Evolutionary conservation across 257 asterid species (phyloP).

Genomic region (Solanum sparsipilum): DNA sequence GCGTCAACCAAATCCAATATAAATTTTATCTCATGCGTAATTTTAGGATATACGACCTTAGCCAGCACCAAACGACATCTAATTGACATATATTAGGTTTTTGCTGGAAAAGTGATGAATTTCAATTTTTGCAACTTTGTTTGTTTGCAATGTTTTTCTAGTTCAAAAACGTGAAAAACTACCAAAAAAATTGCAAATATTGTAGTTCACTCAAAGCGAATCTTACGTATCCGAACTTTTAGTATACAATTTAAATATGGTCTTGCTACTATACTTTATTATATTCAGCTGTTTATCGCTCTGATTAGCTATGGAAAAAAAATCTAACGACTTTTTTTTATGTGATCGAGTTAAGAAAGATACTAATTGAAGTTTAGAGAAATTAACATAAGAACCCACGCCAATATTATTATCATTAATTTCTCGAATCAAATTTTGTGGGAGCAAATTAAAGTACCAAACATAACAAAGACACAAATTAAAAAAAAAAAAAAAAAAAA

Average conservation of each 20-base stretch:
- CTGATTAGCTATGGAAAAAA: too few species aligned
- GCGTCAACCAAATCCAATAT: neutral
- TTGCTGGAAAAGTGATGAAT: neutral
- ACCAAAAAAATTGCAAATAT: neutral
- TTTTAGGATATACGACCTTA: neutral
- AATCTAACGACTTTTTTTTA: too few species aligned
- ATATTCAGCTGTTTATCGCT: neutral
- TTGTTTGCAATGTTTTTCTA: neutral
- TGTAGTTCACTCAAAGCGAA: neutral
- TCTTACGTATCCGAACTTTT: neutral
- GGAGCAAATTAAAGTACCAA: neutral
- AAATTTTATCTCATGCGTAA: neutral
- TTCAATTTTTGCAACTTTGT: neutral
- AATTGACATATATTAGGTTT: neutral
- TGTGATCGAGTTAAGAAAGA: neutral
- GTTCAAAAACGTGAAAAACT: neutral
- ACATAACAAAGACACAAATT: neutral
- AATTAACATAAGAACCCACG: neutral
- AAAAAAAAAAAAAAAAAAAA: neutral
- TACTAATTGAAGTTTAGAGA: neutral
- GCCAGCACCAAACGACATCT: neutral
- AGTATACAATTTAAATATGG: neutral
- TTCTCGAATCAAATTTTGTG: neutral
- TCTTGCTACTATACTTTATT: neutral
- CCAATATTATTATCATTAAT: neutral